Evolutionary conservation across 2,329 filamentous ascomycete genomes (phyloP).

Genomic region (Lachnellula cervina): DNA sequence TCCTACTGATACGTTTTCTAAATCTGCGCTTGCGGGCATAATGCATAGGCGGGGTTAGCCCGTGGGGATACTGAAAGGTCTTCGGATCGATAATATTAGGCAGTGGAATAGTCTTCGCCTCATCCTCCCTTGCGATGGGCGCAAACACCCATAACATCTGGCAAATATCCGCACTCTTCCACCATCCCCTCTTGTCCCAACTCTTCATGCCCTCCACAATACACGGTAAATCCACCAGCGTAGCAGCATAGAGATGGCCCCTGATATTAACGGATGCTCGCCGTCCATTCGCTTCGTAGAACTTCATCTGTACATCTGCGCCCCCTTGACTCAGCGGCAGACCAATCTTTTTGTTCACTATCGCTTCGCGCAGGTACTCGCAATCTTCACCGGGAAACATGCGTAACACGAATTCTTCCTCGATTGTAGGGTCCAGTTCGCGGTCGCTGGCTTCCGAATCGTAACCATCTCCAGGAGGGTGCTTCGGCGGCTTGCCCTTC

Average conservation of each 20-base stretch:
- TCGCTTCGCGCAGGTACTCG: slow-evolving; percentile 72
- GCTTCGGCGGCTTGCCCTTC: slow-evolving; percentile 62
- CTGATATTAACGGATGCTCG: slow-evolving; percentile 57
- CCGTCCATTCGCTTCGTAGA: slow-evolving; percentile 63
- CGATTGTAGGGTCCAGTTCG: slow-evolving; percentile 80
- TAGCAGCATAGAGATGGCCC: slow-evolving; percentile 57
- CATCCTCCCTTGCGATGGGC: slow-evolving; percentile 47
- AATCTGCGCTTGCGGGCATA: slow-evolving; percentile 54
- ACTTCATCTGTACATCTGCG: slow-evolving; percentile 74
- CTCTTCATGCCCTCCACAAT: slow-evolving; percentile 71
- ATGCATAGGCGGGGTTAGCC: slow-evolving; percentile 56
- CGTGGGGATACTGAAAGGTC: slow-evolving; percentile 43
- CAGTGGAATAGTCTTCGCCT: slow-evolving; percentile 35
- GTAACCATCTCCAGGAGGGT: slow-evolving; percentile 81
- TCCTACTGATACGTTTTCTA: slow-evolving; percentile 49
- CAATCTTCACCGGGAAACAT: slow-evolving; percentile 84
- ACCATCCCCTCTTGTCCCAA: slow-evolving; percentile 68
- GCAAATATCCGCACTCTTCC: slow-evolving; percentile 69
- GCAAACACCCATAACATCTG: slow-evolving; percentile 68
- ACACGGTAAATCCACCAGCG: slow-evolving; percentile 64
- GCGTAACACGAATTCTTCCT: slow-evolving; percentile 83
- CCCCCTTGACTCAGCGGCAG: slow-evolving; percentile 57
- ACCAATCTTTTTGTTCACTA: slow-evolving; percentile 75
- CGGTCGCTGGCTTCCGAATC: slow-evolving; percentile 93
- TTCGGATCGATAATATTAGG: slow-evolving; percentile 28